These are phyloP conservation scores for Eucalyptus marginata DNA, from an alignment of 345 rosid species.

Conservation along the genomic window DNA sequence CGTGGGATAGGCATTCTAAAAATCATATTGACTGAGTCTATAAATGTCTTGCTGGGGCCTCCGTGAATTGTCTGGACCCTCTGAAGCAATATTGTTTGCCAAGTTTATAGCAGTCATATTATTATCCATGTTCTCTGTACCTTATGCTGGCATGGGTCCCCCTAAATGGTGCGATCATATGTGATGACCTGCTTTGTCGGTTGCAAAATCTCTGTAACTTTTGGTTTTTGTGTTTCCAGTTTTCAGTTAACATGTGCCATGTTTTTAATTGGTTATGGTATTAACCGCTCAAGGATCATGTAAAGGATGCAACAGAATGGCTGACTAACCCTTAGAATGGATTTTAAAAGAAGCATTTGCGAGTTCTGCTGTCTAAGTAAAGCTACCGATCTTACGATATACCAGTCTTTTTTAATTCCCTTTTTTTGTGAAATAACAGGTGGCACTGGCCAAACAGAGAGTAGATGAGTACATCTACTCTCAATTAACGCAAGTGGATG, in stretches of 20 bases:
- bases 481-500: conserved; percentile 29
- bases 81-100: background rate
- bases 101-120: background rate
- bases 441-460: conserved; percentile 58
- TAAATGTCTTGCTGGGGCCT: background rate
- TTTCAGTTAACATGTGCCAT: background rate
- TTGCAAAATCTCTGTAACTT: background rate
- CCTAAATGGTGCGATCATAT: background rate
- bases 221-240: background rate
- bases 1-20: background rate
- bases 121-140: background rate
- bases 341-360: background rate
- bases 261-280: background rate
- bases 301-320: background rate
- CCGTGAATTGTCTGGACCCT: background rate
- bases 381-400: too few species aligned
- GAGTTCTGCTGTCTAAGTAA: background rate
- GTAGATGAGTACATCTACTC: conserved; percentile 60
- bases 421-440: conserved; percentile 9
- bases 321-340: background rate
- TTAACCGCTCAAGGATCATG: background rate
- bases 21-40: background rate
- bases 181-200: background rate
- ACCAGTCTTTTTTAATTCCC: background rate
- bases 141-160: background rate